Percentiles rank a stretch among this genome's conserved stretches.
Conservation (phyloP, 2,329 filamentous ascomycete species). For the Aspergillus niger region DNA sequence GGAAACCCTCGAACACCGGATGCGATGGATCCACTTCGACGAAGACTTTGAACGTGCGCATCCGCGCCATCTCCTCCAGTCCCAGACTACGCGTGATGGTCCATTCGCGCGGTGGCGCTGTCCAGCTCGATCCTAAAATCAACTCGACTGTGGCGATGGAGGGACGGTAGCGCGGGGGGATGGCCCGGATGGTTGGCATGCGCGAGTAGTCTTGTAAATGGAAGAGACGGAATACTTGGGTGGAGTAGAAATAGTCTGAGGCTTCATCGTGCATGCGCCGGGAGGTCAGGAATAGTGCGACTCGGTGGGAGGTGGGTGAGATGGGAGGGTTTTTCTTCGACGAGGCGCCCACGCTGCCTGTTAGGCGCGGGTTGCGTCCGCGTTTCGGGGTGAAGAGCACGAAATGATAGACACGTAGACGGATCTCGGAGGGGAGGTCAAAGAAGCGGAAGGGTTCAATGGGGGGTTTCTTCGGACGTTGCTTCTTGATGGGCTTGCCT, state of each 20-base stretch:
- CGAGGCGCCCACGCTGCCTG: constrained; percentile 40
- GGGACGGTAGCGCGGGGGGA: constrained; percentile 54
- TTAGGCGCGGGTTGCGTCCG: constrained; percentile 29
- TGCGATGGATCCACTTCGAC: constrained; percentile 59
- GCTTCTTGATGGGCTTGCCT: constrained; percentile 17
- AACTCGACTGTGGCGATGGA: constrained; percentile 58
- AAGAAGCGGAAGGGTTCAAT: constrained; percentile 52
- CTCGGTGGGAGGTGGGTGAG: constrained; percentile 37
- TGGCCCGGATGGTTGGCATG: constrained; percentile 48
- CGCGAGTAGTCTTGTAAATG: constrained; percentile 53
- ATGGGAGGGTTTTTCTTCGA: constrained; percentile 38
- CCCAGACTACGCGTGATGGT: constrained; percentile 53
- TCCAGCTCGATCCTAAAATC: constrained; percentile 62
- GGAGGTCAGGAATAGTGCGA: constrained; percentile 45
- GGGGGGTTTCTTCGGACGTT: neutral
- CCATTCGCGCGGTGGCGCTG: constrained; percentile 57
- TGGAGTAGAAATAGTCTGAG: constrained; percentile 53
- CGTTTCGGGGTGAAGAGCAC: constrained; percentile 44
- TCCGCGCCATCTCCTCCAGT: constrained; percentile 49
- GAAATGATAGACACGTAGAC: constrained; percentile 52
- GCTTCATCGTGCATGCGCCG: constrained; percentile 54
- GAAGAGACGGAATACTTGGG: constrained; percentile 57
- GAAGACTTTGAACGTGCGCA: constrained; percentile 57
- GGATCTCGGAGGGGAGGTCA: constrained; percentile 56
- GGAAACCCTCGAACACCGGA: constrained; percentile 58